Conservation (phyloP, 345 rosid genomes). For the Populus euphratica region DNA sequence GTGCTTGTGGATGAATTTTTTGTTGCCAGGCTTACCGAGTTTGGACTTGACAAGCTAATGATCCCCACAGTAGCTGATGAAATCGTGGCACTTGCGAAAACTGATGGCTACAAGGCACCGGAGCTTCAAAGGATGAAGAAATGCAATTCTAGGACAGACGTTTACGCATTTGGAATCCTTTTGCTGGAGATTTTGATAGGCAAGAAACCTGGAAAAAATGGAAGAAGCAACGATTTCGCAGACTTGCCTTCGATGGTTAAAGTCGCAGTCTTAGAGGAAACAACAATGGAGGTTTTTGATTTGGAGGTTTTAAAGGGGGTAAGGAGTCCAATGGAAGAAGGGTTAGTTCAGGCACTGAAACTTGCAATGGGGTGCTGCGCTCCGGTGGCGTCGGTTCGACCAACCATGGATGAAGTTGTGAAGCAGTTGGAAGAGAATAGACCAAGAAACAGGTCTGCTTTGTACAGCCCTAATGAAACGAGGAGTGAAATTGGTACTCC, state of each 20-base stretch:
- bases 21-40: slow-evolving; percentile 77
- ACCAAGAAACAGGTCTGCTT: slow-evolving; percentile 92
- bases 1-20: slow-evolving; percentile 91
- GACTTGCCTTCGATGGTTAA: slow-evolving; percentile 90
- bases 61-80: slow-evolving; percentile 87
- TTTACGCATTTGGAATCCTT: slow-evolving; percentile 88
- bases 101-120: slow-evolving; percentile 88
- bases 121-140: slow-evolving; percentile 98
- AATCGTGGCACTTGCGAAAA: slow-evolving; percentile 79
- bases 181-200: slow-evolving; percentile 87
- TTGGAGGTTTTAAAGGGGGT: slow-evolving; percentile 79
- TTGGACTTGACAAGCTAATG: slow-evolving; percentile 92
- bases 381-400: slow-evolving; percentile 85
- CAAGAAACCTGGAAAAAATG: slow-evolving; percentile 78
- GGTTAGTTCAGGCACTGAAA: slow-evolving; percentile 89
- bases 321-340: slow-evolving; percentile 95
- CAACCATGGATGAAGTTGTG: slow-evolving; percentile 93
- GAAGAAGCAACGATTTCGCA: slow-evolving; percentile 53
- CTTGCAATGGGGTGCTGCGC: slow-evolving; percentile 99
- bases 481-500: slow-evolving; percentile 87
- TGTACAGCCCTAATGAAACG: slow-evolving; percentile 86
- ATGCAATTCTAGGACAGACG: slow-evolving; percentile 86
- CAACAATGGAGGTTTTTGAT: slow-evolving; percentile 90
- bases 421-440: slow-evolving; percentile 93
- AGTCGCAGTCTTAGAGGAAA: slow-evolving; percentile 92